Base-by-base conservation (phyloP, 2,329 filamentous ascomycete species). In the Boeremia lycopersici region DNA sequence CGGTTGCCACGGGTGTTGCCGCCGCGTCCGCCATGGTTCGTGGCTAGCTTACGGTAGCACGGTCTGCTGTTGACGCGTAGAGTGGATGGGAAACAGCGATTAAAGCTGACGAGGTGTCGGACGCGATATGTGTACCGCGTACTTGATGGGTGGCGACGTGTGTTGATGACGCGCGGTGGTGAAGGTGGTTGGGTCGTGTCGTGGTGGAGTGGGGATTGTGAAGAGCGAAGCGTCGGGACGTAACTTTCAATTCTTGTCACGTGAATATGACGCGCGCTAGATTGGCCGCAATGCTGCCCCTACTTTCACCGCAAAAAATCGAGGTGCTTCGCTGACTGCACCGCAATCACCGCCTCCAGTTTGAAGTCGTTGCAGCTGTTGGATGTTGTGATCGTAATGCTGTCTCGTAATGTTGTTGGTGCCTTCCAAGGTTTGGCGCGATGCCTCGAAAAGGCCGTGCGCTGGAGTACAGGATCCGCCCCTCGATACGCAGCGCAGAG, bases 11-110 rank as follows among this genome's bases (percentile, higher is more conserved):
- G 43, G 68, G 60, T 60, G 69, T 53, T 56, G 60, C 69, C 53
- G 64, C 61, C 56, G 70, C 66, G 57, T 76, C 74, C 51, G 73
- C 72, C 74, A 76, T 76, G 67, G 69, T 68, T 40, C 48, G 52
- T 60, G 61, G 61, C 51, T 61, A 63, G 64, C 65, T 73, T 57
- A 69, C 62, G 63, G 64, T 65, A 61, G 69, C 68, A 69, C 71
- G 63, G 61, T 65, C 57, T 56, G 56, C 60, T 54, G 60, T 61
- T 40, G 70, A 76, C 73, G 74, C 74, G 74, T 75, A 68, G 62
- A 52, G 55, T 59, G 60, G 58, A 62, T 56, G 53, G 55, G 56
- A 57, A 56, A 50, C 62, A 64, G 70, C 67, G 73, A 74, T 69
- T 62, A 68, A 58, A 57, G 57, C 63, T 54, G 57, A 53, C 55